Percentiles rank a stretch among this genome's conserved stretches.
Conservation (phyloP, 306 rosid species). For the Clitoria ternatea region DNA sequence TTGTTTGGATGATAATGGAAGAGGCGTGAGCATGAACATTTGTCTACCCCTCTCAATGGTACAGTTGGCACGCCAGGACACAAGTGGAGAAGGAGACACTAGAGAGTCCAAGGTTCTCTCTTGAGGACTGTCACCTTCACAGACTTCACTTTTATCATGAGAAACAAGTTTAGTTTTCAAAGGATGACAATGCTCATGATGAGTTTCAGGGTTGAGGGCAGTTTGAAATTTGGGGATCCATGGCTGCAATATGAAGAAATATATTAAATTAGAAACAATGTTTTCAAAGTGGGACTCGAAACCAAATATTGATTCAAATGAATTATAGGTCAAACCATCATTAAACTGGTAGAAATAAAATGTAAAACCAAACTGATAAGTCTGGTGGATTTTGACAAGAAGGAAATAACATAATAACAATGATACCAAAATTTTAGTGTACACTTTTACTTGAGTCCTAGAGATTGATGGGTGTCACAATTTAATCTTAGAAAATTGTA, state of each 20-base stretch:
- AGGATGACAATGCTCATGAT: background rate
- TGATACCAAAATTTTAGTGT: too few species aligned
- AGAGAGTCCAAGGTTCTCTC: conserved; percentile 34
- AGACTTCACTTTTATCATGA: conserved; percentile 19
- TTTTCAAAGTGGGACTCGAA: background rate
- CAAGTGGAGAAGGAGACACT: conserved; percentile 92
- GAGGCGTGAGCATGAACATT: conserved; percentile 88
- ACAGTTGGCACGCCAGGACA: conserved; percentile 87
- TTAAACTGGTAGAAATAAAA: too few species aligned
- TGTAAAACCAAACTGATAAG: too few species aligned
- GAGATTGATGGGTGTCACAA: too few species aligned
- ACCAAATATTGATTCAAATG: too few species aligned
- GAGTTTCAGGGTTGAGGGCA: conserved; percentile 30
- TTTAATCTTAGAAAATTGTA: too few species aligned
- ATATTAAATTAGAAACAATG: background rate
- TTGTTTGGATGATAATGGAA: conserved; percentile 64
- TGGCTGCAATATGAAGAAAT: conserved; percentile 49
- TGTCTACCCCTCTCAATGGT: conserved; percentile 76
- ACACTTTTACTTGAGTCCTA: too few species aligned
- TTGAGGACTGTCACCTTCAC: conserved; percentile 43
- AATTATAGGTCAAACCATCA: too few species aligned
- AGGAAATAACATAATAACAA: too few species aligned
- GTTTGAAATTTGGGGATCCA: conserved; percentile 73
- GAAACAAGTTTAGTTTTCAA: conserved; percentile 17
- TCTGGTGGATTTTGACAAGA: too few species aligned